Base-by-base conservation (phyloP, 2,329 filamentous ascomycete species). In the Pestalotiopsis sp. region DNA sequence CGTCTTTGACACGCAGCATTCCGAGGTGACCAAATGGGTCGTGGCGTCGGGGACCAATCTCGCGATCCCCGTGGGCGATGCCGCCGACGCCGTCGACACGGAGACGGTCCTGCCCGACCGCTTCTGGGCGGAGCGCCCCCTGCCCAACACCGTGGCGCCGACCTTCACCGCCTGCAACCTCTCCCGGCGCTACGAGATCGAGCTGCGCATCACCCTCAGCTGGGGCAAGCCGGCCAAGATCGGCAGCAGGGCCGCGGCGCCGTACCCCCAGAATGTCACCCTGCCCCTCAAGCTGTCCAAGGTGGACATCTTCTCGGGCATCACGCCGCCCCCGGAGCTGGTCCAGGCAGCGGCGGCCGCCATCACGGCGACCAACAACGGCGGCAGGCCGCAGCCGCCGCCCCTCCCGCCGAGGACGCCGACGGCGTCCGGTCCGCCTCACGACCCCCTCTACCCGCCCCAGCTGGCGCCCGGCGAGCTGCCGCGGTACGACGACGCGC, bases 121-220 rank as follows among this genome's bases (percentile, higher is more conserved):
- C 2, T 77, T 95, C 55, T 99, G 96, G 96, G 88, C 88, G 71
- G 84, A 85, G 55, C 84, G 88, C 64, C 84, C 90, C 0, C 83
- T 98, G 5, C 96, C 95, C 2, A 96, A 93, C 77, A 95, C 93
- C 0, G 90, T 99, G 12, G 91, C 94, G 11, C 96, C 96, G 0
- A 91, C 90, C 0, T 99, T 99, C 77, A 85, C 90, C 63, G 93
- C 94, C 1, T 99, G 96, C 81, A 98, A 98, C 79, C 87, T 98
- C 63, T 87, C 88, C 65, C 89, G 95, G 36, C 86, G 83, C 65
- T 98, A 99, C 79, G 92, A 95, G 77, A 81, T 99, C 49, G 94
- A 98, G 79, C 83, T 98, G 55, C 90, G 90, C 69, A 83, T 97
- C 7, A 94, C 94, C 1, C 79, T 98, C 49, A 90, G 89, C 68